Evolutionary conservation across 2,329 filamentous ascomycete species (phyloP), one percentile per base, ranked within the genome.

Genomic region (Exserohilum turcica): DNA sequence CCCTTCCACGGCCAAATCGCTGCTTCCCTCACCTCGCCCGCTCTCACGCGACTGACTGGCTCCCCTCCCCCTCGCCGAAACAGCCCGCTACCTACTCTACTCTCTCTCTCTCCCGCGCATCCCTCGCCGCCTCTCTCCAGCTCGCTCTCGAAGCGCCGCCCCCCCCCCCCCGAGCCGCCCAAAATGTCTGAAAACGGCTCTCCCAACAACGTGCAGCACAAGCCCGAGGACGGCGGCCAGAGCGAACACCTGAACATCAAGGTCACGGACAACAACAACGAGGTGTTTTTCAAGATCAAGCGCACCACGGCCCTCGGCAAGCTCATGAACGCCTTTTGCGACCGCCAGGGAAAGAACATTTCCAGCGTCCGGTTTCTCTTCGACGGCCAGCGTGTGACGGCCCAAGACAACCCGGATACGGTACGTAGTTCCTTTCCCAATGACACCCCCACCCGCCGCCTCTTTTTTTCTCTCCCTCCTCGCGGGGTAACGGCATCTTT

Each of bases 201-300:
- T 5, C 72, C 74, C 15, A 66, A 67, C 60, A 66, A 67, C 60
- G 65, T 74, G 33, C 72, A 74, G 63, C 75, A 76, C 36, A 78
- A 80, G 67, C 74, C 76, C 1, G 74, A 74, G 46, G 78, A 79
- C 48, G 68, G 75, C 5, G 72, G 80, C 19, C 78, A 80, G 50
- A 80, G 80, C 27, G 93, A 97, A 78, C 94, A 99, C 77, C 82
- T 99, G 5, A 99, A 99, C 79, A 97, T 99, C 80, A 99, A 99
- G 76, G 94, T 99, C 12, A 97, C 94, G 0, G 94, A 99, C 68
- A 97, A 96, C 80, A 97, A 97, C 80, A 99, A 99, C 75, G 94
- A 99, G 75, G 93, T 99, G 68, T 99, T 97, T 77, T 99, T 99
- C 83, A 99, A 99, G 83, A 99, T 99, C 80, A 99, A 99, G 87